Base-by-base conservation (phyloP, 176 grass and related monocot species). In the Cenchrus purpureus region DNA sequence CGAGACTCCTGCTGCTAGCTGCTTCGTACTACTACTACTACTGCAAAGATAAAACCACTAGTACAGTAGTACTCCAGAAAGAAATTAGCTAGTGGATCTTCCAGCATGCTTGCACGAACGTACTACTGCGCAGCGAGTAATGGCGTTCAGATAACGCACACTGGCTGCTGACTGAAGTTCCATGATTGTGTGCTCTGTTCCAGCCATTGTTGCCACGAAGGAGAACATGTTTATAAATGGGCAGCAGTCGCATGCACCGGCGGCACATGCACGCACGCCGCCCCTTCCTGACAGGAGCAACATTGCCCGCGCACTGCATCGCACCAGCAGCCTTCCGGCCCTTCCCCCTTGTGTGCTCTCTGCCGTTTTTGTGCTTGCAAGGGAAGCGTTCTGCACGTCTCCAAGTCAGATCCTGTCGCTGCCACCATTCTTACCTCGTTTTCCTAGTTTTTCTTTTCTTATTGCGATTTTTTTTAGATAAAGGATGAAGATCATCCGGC, bases 211-310 rank as follows among this genome's bases (percentile, higher is more conserved):
- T 85, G 52, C 53, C 74, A 50, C 42, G 43, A 25, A 25, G 25
- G 11, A 17, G 17, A 49, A 70, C 65, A 85, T 69, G 4, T 37
- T 2, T 9, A 61, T 13, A 61, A 19, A 71, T 65, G 58, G 74
- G 56, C 65, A 75, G 73, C 73, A 49, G 67, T 19, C 71, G 20
- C 82, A 75, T 42, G 69, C 58, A 52, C 71, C 46, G n/a, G 71
- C 12, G 48, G 70, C 12, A 62, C 43, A 79, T 25, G 59, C 67
- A 51, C 46, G 82, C 59, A 46, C 62, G 69, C 77, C 34, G 19
- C 12, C 52, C 15, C 29, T 79, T 69, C 43, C 65, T 60, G 17
- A 62, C 65, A 71, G 56, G 66, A 86, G 16, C 55, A 51, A 45
- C 71, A 9, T n/a, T 51, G 46, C 50, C 17, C 28, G 12, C 17